Base-by-base conservation (phyloP, 1,284 basidiomycete species). In the Moesziomyces sp. region DNA sequence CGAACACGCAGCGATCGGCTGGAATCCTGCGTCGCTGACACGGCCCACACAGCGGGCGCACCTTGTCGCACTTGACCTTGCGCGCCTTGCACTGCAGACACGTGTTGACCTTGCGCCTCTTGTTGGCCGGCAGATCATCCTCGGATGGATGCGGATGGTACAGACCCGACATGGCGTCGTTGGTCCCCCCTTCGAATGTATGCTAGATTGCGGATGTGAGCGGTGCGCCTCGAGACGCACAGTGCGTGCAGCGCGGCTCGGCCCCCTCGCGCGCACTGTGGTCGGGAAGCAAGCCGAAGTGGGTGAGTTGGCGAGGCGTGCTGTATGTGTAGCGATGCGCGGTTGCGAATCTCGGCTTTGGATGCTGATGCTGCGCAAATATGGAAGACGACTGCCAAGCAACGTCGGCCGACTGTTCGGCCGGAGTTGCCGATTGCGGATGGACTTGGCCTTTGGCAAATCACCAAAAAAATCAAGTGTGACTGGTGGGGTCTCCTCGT, bases 61-160 rank as follows among this genome's bases (percentile, higher is more conserved):
- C 74, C 54, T 78, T 76, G 71, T 82, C 81, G 52, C 79, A 81
- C 56, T 80, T 78, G 16, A 77, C 77, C 46, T 77, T 77, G 30
- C 75, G 73, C 19, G 66, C 67, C 64, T 82, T 82, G 72, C 80
- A 82, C n/a, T 78, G 77, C 5, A 81, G 67, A 46, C 80, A 82
- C 21, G 80, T 82, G 57, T 82, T 82, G 54, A 82, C 78, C 48
- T 82, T 82, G 45, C 80, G 73, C 1, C 80, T 62, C 50, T 82
- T 81, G 65, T 64, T 61, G 50, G 65, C 52, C 13, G 46, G 53
- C 18, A 40, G 26, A 9, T 74, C 71, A 19, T 74, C 71, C n/a
- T 69, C 71, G 30, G 45, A 45, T 1, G 71, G 71, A 49, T 59
- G 60, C 4, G 71, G 58, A 40, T 74, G 71, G 45, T 74, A 51